Percentiles rank a stretch among this genome's conserved stretches.
Conservation (phyloP, 106 monocot genomes). For the Allium cepa region DNA sequence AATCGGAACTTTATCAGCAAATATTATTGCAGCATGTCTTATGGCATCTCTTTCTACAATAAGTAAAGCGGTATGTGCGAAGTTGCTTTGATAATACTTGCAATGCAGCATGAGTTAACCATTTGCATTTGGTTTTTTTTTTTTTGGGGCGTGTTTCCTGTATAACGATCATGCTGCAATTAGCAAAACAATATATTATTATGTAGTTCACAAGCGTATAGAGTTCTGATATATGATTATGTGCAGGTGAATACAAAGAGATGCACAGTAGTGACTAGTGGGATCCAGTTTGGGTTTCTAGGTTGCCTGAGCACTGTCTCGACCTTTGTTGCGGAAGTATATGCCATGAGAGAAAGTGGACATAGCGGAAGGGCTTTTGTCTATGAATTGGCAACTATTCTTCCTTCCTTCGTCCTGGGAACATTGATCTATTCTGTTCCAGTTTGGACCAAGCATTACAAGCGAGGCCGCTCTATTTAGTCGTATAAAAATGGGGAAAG, state of each 20-base stretch:
- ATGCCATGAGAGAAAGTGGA: slow-evolving; percentile 64
- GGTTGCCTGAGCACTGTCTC: slow-evolving; percentile 94
- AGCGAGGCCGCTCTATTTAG: slow-evolving; percentile 1
- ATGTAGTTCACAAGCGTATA: neutral
- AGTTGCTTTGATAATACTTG: neutral
- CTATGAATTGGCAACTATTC: slow-evolving; percentile 38
- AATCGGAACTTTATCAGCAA: slow-evolving; percentile 70
- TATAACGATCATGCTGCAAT: neutral
- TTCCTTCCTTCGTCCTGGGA: slow-evolving; percentile 62
- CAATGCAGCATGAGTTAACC: neutral
- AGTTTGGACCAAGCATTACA: slow-evolving; percentile 71
- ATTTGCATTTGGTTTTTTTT: neutral
- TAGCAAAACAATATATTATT: neutral
- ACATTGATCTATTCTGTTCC: slow-evolving; percentile 79
- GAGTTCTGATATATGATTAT: neutral
- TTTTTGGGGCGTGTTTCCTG: too few relatives aligned
- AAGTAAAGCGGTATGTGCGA: slow-evolving; percentile 42
- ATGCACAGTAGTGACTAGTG: slow-evolving; percentile 34
- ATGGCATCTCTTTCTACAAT: slow-evolving; percentile 67
- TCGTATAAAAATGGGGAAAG: too few relatives aligned
- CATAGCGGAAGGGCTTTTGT: slow-evolving; percentile 48
- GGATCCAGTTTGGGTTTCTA: slow-evolving; percentile 76
- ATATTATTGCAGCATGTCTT: slow-evolving; percentile 65
- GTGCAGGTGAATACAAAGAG: slow-evolving; percentile 62
- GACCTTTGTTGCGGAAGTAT: slow-evolving; percentile 83